Conservation (phyloP, 1,139 yeast genomes). For the Geotrichum cucujoidarum region DNA sequence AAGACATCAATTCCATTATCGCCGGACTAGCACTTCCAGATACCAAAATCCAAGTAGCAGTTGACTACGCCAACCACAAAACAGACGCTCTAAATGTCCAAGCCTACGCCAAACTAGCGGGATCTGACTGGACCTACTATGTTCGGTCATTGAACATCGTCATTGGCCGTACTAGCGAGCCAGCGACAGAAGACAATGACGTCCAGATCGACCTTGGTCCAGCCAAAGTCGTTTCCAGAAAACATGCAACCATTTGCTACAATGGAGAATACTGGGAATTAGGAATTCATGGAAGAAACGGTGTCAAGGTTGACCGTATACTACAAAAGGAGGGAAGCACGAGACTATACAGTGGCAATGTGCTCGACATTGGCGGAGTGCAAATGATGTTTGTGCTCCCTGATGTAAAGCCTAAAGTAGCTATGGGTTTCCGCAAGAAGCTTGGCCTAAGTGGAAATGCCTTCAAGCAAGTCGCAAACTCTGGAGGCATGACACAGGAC, state of each 20-base stretch:
- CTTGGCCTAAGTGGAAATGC: neutral
- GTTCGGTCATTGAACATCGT: conserved; percentile 74
- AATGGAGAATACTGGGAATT: conserved; percentile 84
- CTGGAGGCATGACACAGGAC: neutral
- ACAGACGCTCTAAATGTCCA: conserved; percentile 81
- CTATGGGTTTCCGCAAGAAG: conserved; percentile 22
- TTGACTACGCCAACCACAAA: conserved; percentile 57
- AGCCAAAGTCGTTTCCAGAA: conserved; percentile 88
- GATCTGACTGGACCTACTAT: conserved; percentile 89
- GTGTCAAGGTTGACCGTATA: conserved; percentile 70
- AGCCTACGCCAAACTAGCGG: conserved; percentile 94
- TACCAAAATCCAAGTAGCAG: conserved; percentile 42
- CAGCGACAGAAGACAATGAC: conserved; percentile 34
- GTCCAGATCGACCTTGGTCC: conserved; percentile 94
- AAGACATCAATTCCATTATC: conserved; percentile 45
- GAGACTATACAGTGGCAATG: conserved; percentile 71
- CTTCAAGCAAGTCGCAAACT: neutral
- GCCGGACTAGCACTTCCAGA: conserved; percentile 45
- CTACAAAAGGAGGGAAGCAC: conserved; percentile 49
- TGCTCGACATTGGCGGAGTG: conserved; percentile 91
- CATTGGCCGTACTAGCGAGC: conserved; percentile 80
- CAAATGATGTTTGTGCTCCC: conserved; percentile 99
- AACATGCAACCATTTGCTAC: conserved; percentile 79
- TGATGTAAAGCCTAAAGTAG: conserved; percentile 63
- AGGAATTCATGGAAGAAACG: conserved; percentile 79